These are phyloP conservation scores for Globisporangium okanoganense DNA, from an alignment of 352 stramenopile species.

Conservation along the genomic window DNA sequence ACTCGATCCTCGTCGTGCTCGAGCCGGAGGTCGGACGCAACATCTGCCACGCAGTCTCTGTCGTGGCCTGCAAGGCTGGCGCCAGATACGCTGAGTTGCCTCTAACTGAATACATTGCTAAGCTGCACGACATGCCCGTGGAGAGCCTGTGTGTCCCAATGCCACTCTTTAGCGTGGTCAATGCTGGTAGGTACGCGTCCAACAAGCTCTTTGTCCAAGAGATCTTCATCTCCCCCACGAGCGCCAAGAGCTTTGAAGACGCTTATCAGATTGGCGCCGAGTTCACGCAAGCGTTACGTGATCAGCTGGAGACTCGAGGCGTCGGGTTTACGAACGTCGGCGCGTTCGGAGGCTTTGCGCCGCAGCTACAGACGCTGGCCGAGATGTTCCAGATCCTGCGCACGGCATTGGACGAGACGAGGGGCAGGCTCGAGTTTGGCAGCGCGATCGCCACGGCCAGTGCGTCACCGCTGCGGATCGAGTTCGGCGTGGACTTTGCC, in stretches of 20 bases:
- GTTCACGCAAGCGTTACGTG: conserved; percentile 34
- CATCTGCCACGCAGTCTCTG: conserved; percentile 51
- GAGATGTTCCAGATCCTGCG: conserved; percentile 62
- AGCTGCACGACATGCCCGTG: conserved; percentile 34
- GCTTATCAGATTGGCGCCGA: conserved; percentile 54
- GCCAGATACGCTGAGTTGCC: conserved; percentile 53
- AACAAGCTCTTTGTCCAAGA: conserved; percentile 73
- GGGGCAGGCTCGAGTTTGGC: conserved; percentile 26
- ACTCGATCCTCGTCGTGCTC: conserved; percentile 30
- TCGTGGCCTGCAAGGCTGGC: conserved; percentile 59
- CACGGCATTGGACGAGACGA: conserved; percentile 40
- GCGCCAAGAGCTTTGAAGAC: conserved; percentile 52
- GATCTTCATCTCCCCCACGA: conserved; percentile 49
- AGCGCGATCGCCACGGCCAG: conserved; percentile 27
- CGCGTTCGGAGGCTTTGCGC: conserved; percentile 54
- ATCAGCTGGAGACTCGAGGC: conserved; percentile 46
- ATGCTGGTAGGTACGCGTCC: conserved; percentile 54
- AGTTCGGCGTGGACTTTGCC: conserved; percentile 65
- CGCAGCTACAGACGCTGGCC: conserved; percentile 49
- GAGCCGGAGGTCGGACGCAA: conserved; percentile 51
- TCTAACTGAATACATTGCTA: conserved; percentile 51
- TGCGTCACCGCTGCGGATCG: conserved; percentile 34
- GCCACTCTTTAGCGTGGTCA: conserved; percentile 71
- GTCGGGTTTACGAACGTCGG: conserved; percentile 60
- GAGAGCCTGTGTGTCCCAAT: conserved; percentile 58